Conservation (phyloP, 805 yeast genomes). For the Metschnikowia colocasiae region DNA sequence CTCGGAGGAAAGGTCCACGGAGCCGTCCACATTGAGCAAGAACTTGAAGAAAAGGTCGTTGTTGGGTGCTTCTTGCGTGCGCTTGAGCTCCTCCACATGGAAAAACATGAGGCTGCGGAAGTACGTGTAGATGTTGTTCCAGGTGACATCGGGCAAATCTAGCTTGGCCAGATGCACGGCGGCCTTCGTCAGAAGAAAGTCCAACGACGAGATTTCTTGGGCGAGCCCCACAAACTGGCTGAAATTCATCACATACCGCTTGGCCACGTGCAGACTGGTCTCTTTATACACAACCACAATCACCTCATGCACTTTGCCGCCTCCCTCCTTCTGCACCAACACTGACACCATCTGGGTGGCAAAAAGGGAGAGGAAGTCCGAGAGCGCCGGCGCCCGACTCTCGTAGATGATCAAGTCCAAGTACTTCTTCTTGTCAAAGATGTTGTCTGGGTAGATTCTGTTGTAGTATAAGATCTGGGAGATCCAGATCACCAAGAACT, state of each 20-base stretch:
- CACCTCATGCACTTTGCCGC: slow-evolving; percentile 30
- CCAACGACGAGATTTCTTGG: slow-evolving; percentile 13
- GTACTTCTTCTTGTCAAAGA: slow-evolving; percentile 43
- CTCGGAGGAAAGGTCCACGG: slow-evolving; percentile 16
- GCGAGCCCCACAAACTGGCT: slow-evolving; percentile 28
- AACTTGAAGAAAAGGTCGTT: slow-evolving; percentile 23
- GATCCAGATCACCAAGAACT: slow-evolving; percentile 47
- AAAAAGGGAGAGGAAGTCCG: slow-evolving; percentile 40
- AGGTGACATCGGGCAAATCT: slow-evolving; percentile 24
- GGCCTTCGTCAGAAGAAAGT: slow-evolving; percentile 12
- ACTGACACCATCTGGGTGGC: slow-evolving; percentile 26
- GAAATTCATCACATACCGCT: slow-evolving; percentile 38
- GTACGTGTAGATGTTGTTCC: slow-evolving; percentile 34
- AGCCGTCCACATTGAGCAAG: slow-evolving; percentile 25
- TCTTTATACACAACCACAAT: slow-evolving; percentile 37
- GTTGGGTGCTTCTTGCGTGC: slow-evolving; percentile 8
- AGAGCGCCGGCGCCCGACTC: slow-evolving; percentile 46
- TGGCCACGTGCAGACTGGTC: slow-evolving; percentile 25
- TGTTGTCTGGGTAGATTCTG: slow-evolving; percentile 48
- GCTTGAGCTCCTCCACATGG: slow-evolving; percentile 32
- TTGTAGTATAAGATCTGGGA: slow-evolving; percentile 55
- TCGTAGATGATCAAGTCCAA: slow-evolving; percentile 42
- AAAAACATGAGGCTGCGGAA: slow-evolving; percentile 27
- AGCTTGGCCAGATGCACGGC: slow-evolving; percentile 25
- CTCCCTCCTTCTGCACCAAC: slow-evolving; percentile 17